Conservation (phyloP, 768 basidiomycete species). For the Lactarius hatsudake region DNA sequence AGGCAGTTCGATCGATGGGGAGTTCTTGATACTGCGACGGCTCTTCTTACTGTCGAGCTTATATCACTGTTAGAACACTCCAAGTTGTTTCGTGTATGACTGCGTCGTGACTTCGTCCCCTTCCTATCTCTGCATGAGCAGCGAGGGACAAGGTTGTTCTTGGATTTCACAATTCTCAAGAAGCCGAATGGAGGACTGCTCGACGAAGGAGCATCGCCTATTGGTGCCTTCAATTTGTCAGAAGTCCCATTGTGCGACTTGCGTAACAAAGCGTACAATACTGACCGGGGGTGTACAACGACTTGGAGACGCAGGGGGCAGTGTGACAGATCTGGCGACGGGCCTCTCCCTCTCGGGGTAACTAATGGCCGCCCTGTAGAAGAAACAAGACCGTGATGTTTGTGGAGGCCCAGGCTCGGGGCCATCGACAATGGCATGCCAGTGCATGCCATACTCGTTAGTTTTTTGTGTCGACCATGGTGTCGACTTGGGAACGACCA, state of each 20-base stretch:
- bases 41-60: not conserved
- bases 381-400: not conserved
- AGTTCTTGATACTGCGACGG: not conserved
- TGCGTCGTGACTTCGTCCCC: not conserved
- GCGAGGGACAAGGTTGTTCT: not conserved
- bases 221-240: not conserved
- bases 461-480: not conserved
- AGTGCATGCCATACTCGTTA: not conserved
- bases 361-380: not conserved
- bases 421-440: not conserved
- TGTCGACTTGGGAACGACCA: not conserved
- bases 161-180: not conserved
- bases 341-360: not conserved
- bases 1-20: not conserved
- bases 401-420: too few relatives aligned
- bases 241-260: not conserved
- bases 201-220: not conserved
- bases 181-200: not conserved
- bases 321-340: not conserved
- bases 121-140: not conserved
- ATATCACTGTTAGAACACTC: not conserved
- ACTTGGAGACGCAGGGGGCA: not conserved
- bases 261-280: not conserved
- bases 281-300: not conserved
- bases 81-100: not conserved